These are phyloP conservation scores for Picochlorum sp. DNA, from an alignment of 139 green algal species.

Conservation along the genomic window DNA sequence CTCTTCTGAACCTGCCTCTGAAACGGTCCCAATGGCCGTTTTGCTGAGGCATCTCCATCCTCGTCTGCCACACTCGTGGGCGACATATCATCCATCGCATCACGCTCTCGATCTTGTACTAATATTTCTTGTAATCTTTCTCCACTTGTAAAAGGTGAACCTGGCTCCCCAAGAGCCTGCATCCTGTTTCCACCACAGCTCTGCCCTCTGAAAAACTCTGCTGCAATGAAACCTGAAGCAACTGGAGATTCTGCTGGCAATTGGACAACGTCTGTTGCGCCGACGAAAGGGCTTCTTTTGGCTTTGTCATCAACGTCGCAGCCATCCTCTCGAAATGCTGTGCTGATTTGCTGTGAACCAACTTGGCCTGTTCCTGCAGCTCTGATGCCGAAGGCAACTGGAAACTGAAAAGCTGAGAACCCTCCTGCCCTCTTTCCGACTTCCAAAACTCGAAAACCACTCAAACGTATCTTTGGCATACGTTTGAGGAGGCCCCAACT, in stretches of 20 bases:
- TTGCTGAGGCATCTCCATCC: background rate
- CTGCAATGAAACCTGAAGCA: slow-evolving; percentile 19
- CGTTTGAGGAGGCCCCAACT: background rate
- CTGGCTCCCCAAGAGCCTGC: slow-evolving; percentile 20
- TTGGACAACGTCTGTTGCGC: slow-evolving; percentile 36
- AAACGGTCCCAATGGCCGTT: slow-evolving; percentile 14
- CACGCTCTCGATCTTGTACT: background rate
- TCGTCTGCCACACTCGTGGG: too few relatives aligned
- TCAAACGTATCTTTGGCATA: background rate
- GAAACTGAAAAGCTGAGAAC: background rate
- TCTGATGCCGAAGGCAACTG: background rate
- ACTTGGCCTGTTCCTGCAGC: background rate
- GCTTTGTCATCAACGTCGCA: slow-evolving; percentile 18
- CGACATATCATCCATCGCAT: too few relatives aligned
- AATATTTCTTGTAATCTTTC: slow-evolving; percentile 16
- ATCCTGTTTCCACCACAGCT: slow-evolving; percentile 13
- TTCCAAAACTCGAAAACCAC: background rate
- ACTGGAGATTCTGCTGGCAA: slow-evolving; percentile 38
- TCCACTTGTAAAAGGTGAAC: slow-evolving; percentile 10
- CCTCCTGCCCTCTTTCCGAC: background rate
- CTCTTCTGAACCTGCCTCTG: slow-evolving; percentile 3
- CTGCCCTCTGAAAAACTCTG: slow-evolving; percentile 18
- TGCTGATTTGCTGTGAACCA: background rate
- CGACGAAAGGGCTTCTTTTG: slow-evolving; percentile 17
- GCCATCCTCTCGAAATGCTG: slow-evolving; percentile 1